These are phyloP conservation scores for Cadophora sp. DNA, from an alignment of 2,329 filamentous ascomycete genomes.

Conservation along the genomic window DNA sequence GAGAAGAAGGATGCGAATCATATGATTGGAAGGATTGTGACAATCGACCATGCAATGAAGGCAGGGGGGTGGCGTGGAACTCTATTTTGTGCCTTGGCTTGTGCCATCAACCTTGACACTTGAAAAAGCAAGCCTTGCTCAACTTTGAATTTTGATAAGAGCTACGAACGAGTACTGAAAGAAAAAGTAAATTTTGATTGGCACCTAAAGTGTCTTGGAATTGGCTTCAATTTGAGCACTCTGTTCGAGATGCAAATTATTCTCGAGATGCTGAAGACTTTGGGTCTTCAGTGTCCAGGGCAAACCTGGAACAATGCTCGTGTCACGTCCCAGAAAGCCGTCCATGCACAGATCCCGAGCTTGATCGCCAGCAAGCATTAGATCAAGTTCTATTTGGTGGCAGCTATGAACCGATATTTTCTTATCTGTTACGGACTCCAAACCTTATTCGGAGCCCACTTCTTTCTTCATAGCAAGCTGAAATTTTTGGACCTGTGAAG, in stretches of 20 bases:
- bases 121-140: too few species aligned
- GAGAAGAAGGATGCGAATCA: neutral
- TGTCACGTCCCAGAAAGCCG: neutral
- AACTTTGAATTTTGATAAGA: too few species aligned
- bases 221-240: too few species aligned
- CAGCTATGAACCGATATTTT: neutral
- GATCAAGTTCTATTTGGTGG: neutral
- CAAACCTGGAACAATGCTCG: neutral
- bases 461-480: slow-evolving; percentile 40
- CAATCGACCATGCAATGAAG: neutral
- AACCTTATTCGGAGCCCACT: neutral
- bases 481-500: slow-evolving; percentile 39
- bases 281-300: neutral
- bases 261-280: slow-evolving; percentile 1
- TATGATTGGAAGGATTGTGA: neutral
- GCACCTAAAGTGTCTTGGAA: too few species aligned
- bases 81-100: neutral
- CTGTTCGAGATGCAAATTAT: neutral
- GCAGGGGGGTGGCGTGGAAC: neutral
- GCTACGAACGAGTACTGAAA: too few species aligned
- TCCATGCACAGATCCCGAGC: neutral
- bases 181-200: too few species aligned
- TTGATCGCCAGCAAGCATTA: slow-evolving; percentile 5
- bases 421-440: neutral
- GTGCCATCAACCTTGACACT: neutral